phyloP scores from a whole-genome alignment of 495 filamentous ascomycete genomes.

The Aspergillus incahuasiensis region DNA sequence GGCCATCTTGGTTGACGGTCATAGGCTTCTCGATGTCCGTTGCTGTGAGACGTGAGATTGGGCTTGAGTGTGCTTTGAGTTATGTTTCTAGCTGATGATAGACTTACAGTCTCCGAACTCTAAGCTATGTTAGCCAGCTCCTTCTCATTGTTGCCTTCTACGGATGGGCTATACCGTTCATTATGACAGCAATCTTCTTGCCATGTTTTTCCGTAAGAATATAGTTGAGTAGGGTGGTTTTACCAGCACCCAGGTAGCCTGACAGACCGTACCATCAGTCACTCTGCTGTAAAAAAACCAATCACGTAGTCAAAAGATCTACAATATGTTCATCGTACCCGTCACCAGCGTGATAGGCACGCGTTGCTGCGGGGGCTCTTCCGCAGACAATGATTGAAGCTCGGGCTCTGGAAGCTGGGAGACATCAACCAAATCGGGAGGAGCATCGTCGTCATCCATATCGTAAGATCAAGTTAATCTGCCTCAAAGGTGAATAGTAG shows the following conservation, averaged over 20 bases:
- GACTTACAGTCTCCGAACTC: slow-evolving; percentile 93
- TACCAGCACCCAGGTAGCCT: slow-evolving; percentile 90
- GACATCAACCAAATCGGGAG: slow-evolving; percentile 66
- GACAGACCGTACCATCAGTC: neutral
- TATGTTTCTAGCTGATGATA: neutral
- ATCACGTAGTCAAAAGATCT: neutral
- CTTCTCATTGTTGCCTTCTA: neutral
- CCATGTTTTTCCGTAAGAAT: slow-evolving; percentile 91
- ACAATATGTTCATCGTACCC: slow-evolving; percentile 44
- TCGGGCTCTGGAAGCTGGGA: slow-evolving; percentile 28
- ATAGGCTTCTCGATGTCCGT: slow-evolving; percentile 91
- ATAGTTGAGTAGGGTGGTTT: slow-evolving; percentile 93
- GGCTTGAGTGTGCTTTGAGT: neutral
- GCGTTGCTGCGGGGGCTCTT: slow-evolving; percentile 40
- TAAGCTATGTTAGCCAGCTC: slow-evolving; percentile 24
- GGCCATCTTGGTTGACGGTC: slow-evolving; percentile 78
- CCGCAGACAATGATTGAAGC: slow-evolving; percentile 34
- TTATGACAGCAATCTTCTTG: slow-evolving; percentile 94
- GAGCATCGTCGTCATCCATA: slow-evolving; percentile 65
- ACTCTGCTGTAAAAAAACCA: neutral
- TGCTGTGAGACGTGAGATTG: slow-evolving; percentile 42
- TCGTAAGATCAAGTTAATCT: neutral
- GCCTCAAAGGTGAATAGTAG: neutral
- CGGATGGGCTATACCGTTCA: slow-evolving; percentile 63
- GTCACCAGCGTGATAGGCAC: slow-evolving; percentile 96